Conservation (phyloP, 2,329 filamentous ascomycete species). For the Alternaria alternata region DNA sequence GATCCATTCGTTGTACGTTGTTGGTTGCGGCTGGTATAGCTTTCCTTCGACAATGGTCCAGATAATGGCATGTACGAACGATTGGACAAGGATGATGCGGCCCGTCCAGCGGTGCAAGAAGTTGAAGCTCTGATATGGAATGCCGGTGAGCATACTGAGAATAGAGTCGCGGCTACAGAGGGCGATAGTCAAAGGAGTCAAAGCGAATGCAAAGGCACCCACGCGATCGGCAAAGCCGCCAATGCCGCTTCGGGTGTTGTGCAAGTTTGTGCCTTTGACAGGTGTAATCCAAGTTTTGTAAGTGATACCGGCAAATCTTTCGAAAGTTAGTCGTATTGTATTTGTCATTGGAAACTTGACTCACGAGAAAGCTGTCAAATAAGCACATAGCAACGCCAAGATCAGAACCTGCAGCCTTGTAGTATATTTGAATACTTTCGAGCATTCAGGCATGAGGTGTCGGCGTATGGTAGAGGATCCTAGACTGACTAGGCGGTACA, state of each 20-base stretch:
- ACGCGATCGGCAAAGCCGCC: not conserved
- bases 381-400: slow-evolving; percentile 12
- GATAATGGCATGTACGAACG: slow-evolving; percentile 12
- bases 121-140: slow-evolving; percentile 15
- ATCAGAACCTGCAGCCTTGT: slow-evolving; percentile 11
- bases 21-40: slow-evolving; percentile 14
- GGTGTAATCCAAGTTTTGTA: slow-evolving; percentile 16
- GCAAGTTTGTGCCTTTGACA: slow-evolving; percentile 3
- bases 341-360: not conserved
- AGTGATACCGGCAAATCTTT: slow-evolving; percentile 10
- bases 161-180: slow-evolving; percentile 13
- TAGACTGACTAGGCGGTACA: slow-evolving; percentile 9
- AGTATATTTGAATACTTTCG: slow-evolving; percentile 7
- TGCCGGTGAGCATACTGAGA: slow-evolving; percentile 14
- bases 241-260: slow-evolving; percentile 13
- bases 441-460: not conserved
- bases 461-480: not conserved
- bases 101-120: slow-evolving; percentile 16
- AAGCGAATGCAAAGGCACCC: slow-evolving; percentile 10
- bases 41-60: slow-evolving; percentile 14
- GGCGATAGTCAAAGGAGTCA: slow-evolving; percentile 11
- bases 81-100: slow-evolving; percentile 14
- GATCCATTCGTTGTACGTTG: slow-evolving; percentile 9
- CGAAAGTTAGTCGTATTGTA: not conserved
- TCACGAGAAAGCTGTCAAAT: slow-evolving; percentile 10